These are phyloP conservation scores for Rhodotorula sp. DNA, from an alignment of 1,284 basidiomycete genomes.

Conservation along the genomic window DNA sequence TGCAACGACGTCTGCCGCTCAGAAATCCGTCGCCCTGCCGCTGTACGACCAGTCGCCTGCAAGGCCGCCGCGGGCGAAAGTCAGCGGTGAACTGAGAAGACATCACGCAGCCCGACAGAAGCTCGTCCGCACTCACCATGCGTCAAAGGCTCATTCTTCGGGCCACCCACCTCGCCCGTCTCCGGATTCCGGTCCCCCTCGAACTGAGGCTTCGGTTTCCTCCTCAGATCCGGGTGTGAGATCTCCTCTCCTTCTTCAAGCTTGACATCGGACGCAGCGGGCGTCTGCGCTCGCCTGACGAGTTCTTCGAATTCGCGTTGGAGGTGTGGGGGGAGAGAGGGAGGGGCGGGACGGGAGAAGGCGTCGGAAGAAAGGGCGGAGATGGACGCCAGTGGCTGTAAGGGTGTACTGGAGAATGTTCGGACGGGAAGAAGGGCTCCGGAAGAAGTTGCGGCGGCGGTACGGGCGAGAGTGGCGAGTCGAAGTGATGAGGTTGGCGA, in stretches of 20 bases:
- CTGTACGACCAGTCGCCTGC: slow-evolving; percentile 41
- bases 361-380: neutral
- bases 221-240: slow-evolving; percentile 17
- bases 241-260: slow-evolving; percentile 7
- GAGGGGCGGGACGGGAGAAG: slow-evolving; percentile 48
- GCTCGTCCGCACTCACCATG: slow-evolving; percentile 24
- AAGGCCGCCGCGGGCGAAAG: too few relatives aligned
- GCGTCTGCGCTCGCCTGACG: slow-evolving; percentile 23
- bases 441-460: neutral
- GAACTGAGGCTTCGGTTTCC: slow-evolving; percentile 51
- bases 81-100: neutral
- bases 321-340: slow-evolving; percentile 48
- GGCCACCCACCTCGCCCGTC: slow-evolving; percentile 58
- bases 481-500: too few relatives aligned
- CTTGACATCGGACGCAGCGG: neutral
- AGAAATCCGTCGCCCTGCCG: slow-evolving; percentile 39
- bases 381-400: neutral
- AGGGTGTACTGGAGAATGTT: too few relatives aligned
- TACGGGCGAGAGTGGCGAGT: neutral
- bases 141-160: slow-evolving; percentile 57
- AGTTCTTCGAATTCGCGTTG: slow-evolving; percentile 52
- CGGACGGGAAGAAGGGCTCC: neutral
- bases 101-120: too few relatives aligned
- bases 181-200: slow-evolving; percentile 57
- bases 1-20: too few relatives aligned